Conservation (phyloP, 23 red algal species). For the Pyropia haitanensis region DNA sequence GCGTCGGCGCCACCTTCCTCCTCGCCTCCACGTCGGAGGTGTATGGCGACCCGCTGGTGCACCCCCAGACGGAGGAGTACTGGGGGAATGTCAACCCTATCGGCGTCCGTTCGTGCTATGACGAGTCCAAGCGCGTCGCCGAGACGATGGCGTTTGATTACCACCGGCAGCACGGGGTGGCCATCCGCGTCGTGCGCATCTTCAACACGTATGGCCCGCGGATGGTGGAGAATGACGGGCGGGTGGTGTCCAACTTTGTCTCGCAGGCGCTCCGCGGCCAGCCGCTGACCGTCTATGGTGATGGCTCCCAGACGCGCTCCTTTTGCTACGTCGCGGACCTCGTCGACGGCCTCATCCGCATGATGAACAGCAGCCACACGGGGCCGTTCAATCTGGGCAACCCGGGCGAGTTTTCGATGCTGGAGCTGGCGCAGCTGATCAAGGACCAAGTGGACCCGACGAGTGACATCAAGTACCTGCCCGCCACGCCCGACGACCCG, state of each 20-base stretch:
- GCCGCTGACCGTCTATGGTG: constrained; percentile 83
- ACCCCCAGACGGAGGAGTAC: constrained; percentile 90
- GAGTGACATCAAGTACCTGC: constrained; percentile 55
- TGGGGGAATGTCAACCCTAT: constrained; percentile 98
- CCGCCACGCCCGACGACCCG: constrained; percentile 91
- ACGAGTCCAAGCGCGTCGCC: constrained; percentile 94
- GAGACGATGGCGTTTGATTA: constrained; percentile 96
- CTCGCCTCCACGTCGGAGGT: constrained; percentile 94
- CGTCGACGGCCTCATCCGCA: constrained; percentile 86
- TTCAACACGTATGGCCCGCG: constrained; percentile 99
- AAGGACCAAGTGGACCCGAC: constrained; percentile 35
- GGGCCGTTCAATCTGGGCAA: constrained; percentile 95
- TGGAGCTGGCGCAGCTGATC: constrained; percentile 71
- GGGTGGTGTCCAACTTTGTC: constrained; percentile 96
- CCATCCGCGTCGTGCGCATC: constrained; percentile 90
- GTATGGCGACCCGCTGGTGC: constrained; percentile 90
- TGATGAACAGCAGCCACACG: constrained; percentile 74
- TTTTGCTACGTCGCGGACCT: constrained; percentile 94
- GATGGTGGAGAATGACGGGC: constrained; percentile 96
- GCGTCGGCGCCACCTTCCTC: constrained; percentile 81
- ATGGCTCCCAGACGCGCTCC: constrained; percentile 89
- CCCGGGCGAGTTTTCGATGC: constrained; percentile 82
- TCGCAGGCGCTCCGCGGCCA: constrained; percentile 79
- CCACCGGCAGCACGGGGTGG: constrained; percentile 89
- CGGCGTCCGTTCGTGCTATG: constrained; percentile 93